Evolutionary conservation across 179 eudicot species (phyloP), one percentile per base, ranked within the genome.

Genomic region (Patellifolia procumbens): DNA sequence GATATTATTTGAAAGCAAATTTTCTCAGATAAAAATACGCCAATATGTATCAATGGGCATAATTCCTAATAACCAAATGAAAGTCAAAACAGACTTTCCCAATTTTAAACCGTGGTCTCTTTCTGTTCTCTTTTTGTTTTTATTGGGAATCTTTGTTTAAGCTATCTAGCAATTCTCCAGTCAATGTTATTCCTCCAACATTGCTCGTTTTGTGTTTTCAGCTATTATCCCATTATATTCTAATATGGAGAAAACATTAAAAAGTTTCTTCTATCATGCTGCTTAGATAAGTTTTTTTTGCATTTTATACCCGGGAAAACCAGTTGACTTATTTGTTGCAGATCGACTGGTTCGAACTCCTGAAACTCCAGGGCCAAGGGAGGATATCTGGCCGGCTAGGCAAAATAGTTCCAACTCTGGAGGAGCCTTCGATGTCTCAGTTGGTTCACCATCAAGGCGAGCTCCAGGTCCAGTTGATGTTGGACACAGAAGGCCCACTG

Each of bases 351-450:
- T 87, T 82, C 78, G 82, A 88, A 86, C 92, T 89, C 99, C 99
- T 89, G 87, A 89, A 75, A 92, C 99, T 87, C 97, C 98, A 94
- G 97, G 98, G 74, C 92, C 91, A 52, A 86, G 90, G 80, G 98
- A 90, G 64, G 93, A 89, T 76, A 79, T 89, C 77, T 94, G 97
- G 97, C 88, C 92, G 68, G 84, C 90, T 16, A 87, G 97, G 88
- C 98, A 89, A 73, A 88, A 82, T 46, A 88, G 87, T 79, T 81
- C 89, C 20, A 87, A 84, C 76, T 91, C 97, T 26, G 91, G 91
- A 31, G 91, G 97, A 49, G 88, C 81, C 46, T 89, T 88, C 67
- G 97, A 92, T 76, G 79, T 90, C 43, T 81, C 93, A 49, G 81
- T 85, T 56, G 80, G 87, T 80, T 90, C 97, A 68, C 97, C 95